These are phyloP conservation scores for Sistotremastrum suecicum DNA, from an alignment of 768 basidiomycete genomes.

Conservation along the genomic window DNA sequence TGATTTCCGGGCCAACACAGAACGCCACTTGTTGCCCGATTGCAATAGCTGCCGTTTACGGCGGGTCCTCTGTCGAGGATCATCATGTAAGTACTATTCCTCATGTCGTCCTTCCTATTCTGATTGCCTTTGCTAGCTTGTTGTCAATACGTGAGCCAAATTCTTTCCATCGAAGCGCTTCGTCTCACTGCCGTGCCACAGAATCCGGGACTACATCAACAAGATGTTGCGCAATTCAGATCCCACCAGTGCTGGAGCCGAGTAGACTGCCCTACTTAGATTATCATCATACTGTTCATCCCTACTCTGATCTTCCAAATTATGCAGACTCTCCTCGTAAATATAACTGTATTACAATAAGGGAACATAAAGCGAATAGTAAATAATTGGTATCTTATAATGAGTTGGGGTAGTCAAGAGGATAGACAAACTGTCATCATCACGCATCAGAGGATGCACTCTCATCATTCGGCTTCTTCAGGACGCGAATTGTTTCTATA, in stretches of 20 bases:
- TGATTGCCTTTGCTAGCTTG: neutral
- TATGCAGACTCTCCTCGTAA: too few species aligned
- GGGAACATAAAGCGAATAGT: too few species aligned
- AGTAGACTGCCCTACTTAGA: too few species aligned
- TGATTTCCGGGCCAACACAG: conserved; percentile 21
- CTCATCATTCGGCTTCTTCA: conserved; percentile 14
- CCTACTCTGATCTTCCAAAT: too few species aligned
- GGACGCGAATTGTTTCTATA: conserved; percentile 40
- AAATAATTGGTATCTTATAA: too few species aligned
- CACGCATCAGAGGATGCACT: too few species aligned
- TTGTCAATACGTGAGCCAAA: neutral
- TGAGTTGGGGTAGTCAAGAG: too few species aligned
- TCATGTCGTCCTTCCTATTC: neutral
- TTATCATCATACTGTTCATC: too few species aligned
- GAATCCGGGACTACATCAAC: conserved; percentile 55
- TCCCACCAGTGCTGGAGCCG: too few species aligned
- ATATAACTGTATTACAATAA: too few species aligned
- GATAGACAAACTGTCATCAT: too few species aligned
- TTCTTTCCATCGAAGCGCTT: neutral
- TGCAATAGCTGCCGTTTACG: conserved; percentile 64
- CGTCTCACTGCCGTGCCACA: conserved; percentile 43
- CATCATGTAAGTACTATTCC: conserved; percentile 40
- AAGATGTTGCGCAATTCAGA: conserved; percentile 26
- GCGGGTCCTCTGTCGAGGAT: conserved; percentile 70
- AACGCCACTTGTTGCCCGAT: conserved; percentile 77